Base-by-base conservation (phyloP, 805 yeast genomes). In the Zygosaccharomyces lentus region DNA sequence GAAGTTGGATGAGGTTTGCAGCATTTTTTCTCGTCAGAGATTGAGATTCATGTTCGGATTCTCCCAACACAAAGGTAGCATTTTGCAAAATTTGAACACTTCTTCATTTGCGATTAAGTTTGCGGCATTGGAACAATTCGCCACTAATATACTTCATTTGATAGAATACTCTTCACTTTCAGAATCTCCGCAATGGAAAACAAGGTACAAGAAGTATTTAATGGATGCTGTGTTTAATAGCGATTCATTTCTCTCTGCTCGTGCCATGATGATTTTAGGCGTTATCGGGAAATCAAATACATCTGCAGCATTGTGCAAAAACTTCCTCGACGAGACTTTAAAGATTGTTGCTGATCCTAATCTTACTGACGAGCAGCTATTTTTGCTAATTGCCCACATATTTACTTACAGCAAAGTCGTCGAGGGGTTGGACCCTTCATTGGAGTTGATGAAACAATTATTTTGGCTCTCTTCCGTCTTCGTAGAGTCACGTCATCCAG, bases 181-280 rank as follows among this genome's bases (percentile, higher is more conserved):
- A 6, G 77, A 75, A 39, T 70, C 73, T 34, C 67, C 73, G 7
- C 68, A 74, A 26, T 84, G 88, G 83, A 71, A 78, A 51, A 68
- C 80, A 5, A 74, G 82, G 49, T 86, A 88, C 84, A 75, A 77
- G 49, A 73, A 83, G 30, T 75, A 77, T 53, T 76, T 83, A 4
- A 69, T 81, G 49, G 82, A 79, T 51, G 75, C 85, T 15, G 81
- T 86, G 0, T 80, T 81, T 56, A 67, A 70, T 37, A 64, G 70
- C 3, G 71, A 73, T 21, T 77, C 87, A 0, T 75, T 81, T 30
- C 71, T 85, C 41, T 86, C 84, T 54, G 77, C 79, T 4, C 71
- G 91, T 45, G 86, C 89, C 0, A 67, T 82, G 50, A 68, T 86
- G 51, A 75, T 85, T 5, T 71, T 86, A 13, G 93, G 96, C 32